Evolutionary conservation across 2,329 filamentous ascomycete species (phyloP), one percentile per base, ranked within the genome.

Genomic region (Exophiala sp.): DNA sequence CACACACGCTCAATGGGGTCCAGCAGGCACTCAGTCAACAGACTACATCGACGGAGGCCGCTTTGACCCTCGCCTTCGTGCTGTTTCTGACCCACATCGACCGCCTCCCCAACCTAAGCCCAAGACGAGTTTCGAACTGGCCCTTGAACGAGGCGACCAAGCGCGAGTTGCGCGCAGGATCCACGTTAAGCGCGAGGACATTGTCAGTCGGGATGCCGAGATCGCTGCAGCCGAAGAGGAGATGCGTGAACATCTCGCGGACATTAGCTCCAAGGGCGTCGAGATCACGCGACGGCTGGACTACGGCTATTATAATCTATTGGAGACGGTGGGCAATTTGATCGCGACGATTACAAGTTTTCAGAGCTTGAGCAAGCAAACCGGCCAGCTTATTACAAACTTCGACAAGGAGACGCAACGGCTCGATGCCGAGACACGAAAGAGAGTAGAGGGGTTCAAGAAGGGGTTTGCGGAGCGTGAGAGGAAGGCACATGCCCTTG

Each of bases 251-350:
- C 53, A 52, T 9, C 33, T 63, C 18, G 45, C 57, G 4, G 42
- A 52, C 32, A 57, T 63, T 35, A 56, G 45, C 9, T 40, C 56
- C 43, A 55, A 41, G n/a, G 58, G 53, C 35, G 73, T 72, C 2
- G 71, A 73, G 36, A 69, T 75, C 40, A 76, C 75, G 16, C 71
- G 73, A 42, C 67, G 72, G 32, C 65, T 78, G 3, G 75, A 78
- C 54, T 75, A 74, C 58, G 73, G 73, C 1, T 78, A 77, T 59
- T 77, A 77, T 61, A 74, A 72, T 49, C 65, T 77, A 0, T 66
- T 78, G 9, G 72, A 76, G 54, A 74, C 72, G 45, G 61, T 75
- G 34, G 69, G 72, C 7, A 65, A 65, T 3, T 65, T 78, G 7
- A 68, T 71, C 45, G 64, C 68, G 7, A 71, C 70, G 0, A 70